Conservation (phyloP, 2,329 filamentous ascomycete genomes). For the Fusarium fujikuroi region DNA sequence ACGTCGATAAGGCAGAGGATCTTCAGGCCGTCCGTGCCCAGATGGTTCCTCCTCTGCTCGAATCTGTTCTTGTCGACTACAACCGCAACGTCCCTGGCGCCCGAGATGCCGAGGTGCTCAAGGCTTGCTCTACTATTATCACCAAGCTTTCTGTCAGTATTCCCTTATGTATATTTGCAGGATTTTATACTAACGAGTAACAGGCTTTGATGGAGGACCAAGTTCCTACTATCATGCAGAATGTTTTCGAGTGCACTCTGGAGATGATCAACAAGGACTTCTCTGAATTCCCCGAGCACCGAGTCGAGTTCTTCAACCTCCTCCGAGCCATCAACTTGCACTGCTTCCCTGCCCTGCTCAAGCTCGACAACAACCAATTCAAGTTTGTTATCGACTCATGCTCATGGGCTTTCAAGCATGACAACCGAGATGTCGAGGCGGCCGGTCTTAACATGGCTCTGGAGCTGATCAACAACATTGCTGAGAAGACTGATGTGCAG, state of each 20-base stretch:
- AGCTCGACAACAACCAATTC: slow-evolving; percentile 95
- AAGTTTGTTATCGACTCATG: slow-evolving; percentile 99
- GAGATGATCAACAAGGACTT: slow-evolving; percentile 99
- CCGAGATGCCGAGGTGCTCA: slow-evolving; percentile 94
- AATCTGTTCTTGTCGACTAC: slow-evolving; percentile 95
- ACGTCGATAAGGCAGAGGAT: slow-evolving; percentile 98
- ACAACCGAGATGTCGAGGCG: slow-evolving; percentile 97
- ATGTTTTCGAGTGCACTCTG: slow-evolving; percentile 96
- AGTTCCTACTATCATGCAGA: slow-evolving; percentile 97
- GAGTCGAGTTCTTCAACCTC: slow-evolving; percentile 99
- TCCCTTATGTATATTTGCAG: background rate
- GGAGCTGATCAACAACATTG: slow-evolving; percentile 97
- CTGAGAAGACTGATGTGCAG: slow-evolving; percentile 85
- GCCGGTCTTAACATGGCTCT: slow-evolving; percentile 98
- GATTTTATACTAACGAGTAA: slow-evolving; percentile 12
- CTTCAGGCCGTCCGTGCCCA: slow-evolving; percentile 90
- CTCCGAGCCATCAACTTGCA: slow-evolving; percentile 95
- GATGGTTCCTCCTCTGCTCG: slow-evolving; percentile 94
- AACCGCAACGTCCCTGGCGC: slow-evolving; percentile 96
- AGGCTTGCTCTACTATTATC: slow-evolving; percentile 97
- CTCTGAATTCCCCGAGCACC: slow-evolving; percentile 97
- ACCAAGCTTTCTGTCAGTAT: slow-evolving; percentile 88
- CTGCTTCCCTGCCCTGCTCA: slow-evolving; percentile 93
- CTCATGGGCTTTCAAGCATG: slow-evolving; percentile 99
- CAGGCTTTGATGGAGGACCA: slow-evolving; percentile 97